Evolutionary conservation across 352 stramenopile genomes (phyloP).

Genomic region (Globisporangium perplexum): DNA sequence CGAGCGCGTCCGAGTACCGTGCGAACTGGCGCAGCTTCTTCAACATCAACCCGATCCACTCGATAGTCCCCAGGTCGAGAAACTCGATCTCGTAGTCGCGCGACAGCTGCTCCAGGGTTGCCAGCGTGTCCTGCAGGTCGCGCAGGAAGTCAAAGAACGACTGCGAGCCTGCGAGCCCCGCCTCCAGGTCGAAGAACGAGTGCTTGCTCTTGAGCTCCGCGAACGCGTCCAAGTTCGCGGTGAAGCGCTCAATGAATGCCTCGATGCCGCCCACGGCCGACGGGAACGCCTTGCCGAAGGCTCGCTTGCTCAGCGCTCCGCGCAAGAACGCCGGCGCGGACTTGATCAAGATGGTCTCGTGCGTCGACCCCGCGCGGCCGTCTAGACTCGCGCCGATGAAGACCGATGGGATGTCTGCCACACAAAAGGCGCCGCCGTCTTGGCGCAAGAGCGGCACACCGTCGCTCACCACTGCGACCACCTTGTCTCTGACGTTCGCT

Average conservation of each 20-base stretch:
- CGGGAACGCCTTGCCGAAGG: constrained; percentile 50
- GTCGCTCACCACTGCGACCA: constrained; percentile 55
- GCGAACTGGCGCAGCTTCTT: constrained; percentile 78
- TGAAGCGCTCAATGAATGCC: constrained; percentile 40
- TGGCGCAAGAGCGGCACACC: constrained; percentile 34
- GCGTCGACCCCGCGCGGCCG: constrained; percentile 27
- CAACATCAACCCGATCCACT: constrained; percentile 47
- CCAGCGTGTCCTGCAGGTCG: constrained; percentile 36
- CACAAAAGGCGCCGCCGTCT: constrained; percentile 18
- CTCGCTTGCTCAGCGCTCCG: constrained; percentile 37
- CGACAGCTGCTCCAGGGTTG: constrained; percentile 47
- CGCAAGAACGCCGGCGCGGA: constrained; percentile 56
- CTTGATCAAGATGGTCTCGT: constrained; percentile 46
- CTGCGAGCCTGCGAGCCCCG: constrained; percentile 13
- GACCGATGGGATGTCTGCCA: constrained; percentile 43
- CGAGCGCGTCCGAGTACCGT: constrained; percentile 64
- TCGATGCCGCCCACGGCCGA: constrained; percentile 46
- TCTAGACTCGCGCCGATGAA: constrained; percentile 59
- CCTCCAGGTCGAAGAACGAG: constrained; percentile 35
- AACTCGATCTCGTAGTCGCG: constrained; percentile 43
- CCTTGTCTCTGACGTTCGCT: constrained; percentile 68
- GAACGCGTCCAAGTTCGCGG: constrained; percentile 24
- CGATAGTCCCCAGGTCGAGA: constrained; percentile 27
- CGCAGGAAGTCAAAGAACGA: constrained; percentile 69
- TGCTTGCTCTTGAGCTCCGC: constrained; percentile 43